Evolutionary conservation across 495 filamentous ascomycete species (phyloP).

Genomic region (Xeromyces bisporus): DNA sequence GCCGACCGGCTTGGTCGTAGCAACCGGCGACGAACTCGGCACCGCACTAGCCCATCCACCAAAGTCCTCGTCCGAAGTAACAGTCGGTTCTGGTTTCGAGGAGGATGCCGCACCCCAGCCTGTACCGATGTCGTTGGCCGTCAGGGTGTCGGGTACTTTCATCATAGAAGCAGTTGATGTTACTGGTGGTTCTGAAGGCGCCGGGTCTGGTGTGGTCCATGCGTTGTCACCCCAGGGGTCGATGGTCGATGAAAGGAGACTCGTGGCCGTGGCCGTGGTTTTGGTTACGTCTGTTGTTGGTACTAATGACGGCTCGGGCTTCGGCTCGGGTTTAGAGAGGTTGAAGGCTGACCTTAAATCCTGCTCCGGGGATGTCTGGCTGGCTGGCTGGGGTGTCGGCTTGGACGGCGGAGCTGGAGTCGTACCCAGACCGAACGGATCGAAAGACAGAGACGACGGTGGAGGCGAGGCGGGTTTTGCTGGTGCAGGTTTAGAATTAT

Average conservation of each 20-base stretch:
- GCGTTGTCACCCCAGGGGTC: constrained; percentile 36
- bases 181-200: constrained; percentile 11
- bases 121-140: constrained; percentile 29
- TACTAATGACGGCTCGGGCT: constrained; percentile 24
- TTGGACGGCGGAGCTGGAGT: constrained; percentile 30
- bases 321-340: constrained; percentile 41
- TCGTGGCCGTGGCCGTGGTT: constrained; percentile 17
- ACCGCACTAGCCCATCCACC: constrained; percentile 75
- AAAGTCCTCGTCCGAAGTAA: constrained; percentile 79
- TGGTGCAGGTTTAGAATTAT: constrained; percentile 24
- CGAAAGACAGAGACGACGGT: constrained; percentile 32
- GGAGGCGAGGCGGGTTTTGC: constrained; percentile 25
- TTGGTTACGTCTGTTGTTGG: constrained; percentile 19
- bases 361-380: constrained; percentile 20
- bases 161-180: constrained; percentile 28
- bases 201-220: constrained; percentile 33
- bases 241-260: constrained; percentile 18
- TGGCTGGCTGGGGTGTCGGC: constrained; percentile 25
- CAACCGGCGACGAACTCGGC: constrained; percentile 28
- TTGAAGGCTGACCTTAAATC: constrained; percentile 59
- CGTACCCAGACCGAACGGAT: constrained; percentile 69
- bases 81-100: constrained; percentile 36
- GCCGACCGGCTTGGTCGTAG: constrained; percentile 30
- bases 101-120: constrained; percentile 37
- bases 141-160: constrained; percentile 30